phyloP scores from a whole-genome alignment of 2,329 filamentous ascomycete genomes.

The Diaporthe vaccinii region DNA sequence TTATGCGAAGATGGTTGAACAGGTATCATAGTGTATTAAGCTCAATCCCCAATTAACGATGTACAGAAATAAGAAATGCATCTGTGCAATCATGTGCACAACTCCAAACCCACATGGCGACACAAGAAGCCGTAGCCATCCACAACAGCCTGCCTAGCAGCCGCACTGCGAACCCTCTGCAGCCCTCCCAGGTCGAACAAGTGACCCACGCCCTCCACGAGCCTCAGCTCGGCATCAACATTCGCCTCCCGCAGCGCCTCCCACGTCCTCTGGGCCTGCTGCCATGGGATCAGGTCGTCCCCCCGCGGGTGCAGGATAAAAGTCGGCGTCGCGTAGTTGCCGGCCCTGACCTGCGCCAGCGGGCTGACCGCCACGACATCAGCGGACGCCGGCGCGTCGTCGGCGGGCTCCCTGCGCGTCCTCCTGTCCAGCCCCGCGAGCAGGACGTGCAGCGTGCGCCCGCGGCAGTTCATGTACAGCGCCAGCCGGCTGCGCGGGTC shows the following conservation, averaged over 20 bases:
- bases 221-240: constrained; percentile 16
- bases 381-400: constrained; percentile 32
- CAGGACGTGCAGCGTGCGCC: constrained; percentile 46
- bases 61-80: not conserved
- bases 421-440: constrained; percentile 44
- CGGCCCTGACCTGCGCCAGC: constrained; percentile 48
- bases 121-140: constrained; percentile 7
- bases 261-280: constrained; percentile 45
- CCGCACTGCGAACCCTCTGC: constrained; percentile 8
- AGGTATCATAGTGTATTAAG: not conserved
- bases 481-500: constrained; percentile 48
- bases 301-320: constrained; percentile 49
- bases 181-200: constrained; percentile 31
- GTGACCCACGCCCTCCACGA: constrained; percentile 24
- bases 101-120: constrained; percentile 11
- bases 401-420: not conserved
- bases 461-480: constrained; percentile 50
- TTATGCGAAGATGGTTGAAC: not conserved
- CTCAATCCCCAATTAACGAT: not conserved
- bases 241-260: constrained; percentile 39
- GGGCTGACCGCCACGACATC: constrained; percentile 47
- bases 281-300: constrained; percentile 53
- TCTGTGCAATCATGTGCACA: not conserved
- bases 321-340: constrained; percentile 51
- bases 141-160: constrained; percentile 2